Percentiles rank a stretch among this genome's conserved stretches.
Evolutionary conservation across 345 rosid species (phyloP).

Genomic region (Citrus glauca): DNA sequence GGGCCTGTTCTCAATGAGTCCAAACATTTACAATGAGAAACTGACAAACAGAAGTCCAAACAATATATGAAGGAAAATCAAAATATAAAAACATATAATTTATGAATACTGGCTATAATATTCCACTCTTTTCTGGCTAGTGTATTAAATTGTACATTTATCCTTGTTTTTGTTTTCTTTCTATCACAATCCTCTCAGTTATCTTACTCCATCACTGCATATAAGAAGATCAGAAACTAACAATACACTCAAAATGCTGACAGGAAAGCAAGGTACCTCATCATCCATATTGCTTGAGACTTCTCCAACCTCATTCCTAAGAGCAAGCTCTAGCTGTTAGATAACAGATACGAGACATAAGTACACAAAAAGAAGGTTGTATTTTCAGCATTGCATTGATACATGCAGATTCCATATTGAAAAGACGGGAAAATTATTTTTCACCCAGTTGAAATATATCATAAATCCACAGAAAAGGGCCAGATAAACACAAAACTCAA

Average conservation of each 20-base stretch:
- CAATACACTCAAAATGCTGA: background rate
- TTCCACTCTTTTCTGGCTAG: background rate
- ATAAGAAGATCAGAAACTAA: background rate
- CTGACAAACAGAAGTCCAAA: no score
- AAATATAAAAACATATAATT: background rate
- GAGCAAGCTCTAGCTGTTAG: conserved; percentile 75
- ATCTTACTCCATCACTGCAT: background rate
- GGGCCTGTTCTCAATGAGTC: background rate
- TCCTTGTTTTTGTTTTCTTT: background rate
- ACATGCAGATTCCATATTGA: background rate
- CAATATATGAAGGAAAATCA: background rate
- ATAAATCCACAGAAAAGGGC: background rate
- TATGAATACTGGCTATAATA: background rate
- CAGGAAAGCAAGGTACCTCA: conserved; percentile 47
- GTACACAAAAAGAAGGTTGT: background rate
- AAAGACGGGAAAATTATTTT: background rate
- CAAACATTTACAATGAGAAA: no score
- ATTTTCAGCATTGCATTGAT: background rate
- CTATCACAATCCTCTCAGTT: background rate
- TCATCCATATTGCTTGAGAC: conserved; percentile 37
- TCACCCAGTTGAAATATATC: background rate
- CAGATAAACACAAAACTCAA: background rate
- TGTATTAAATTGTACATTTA: background rate
- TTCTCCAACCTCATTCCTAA: conserved; percentile 58
- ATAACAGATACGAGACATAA: conserved; percentile 11